These are phyloP conservation scores for Chytriomyces confervae DNA, from an alignment of 192 early-diverging fungal genomes.

Conservation along the genomic window DNA sequence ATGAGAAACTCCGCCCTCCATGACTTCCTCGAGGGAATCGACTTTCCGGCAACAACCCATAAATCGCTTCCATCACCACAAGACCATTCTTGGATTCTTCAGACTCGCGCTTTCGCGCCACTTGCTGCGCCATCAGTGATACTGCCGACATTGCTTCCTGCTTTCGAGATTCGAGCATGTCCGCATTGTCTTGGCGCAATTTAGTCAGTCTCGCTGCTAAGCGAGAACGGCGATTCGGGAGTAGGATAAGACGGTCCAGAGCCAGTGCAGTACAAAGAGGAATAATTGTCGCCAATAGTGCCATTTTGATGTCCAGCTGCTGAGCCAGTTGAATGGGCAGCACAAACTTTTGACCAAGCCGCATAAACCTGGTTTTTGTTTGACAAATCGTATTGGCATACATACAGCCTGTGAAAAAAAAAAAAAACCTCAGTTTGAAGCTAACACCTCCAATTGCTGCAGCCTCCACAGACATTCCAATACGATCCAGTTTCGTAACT, in stretches of 20 bases:
- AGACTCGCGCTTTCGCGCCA: slow-evolving; percentile 68
- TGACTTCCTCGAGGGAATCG: slow-evolving; percentile 7
- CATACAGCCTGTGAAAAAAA: neutral
- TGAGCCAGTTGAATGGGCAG: slow-evolving; percentile 56
- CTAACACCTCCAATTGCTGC: slow-evolving; percentile 47
- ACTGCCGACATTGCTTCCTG: slow-evolving; percentile 82
- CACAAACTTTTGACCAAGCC: slow-evolving; percentile 57
- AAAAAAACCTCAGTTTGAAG: slow-evolving; percentile 45
- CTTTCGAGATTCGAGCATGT: slow-evolving; percentile 60
- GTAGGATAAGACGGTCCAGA: slow-evolving; percentile 45
- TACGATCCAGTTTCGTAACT: slow-evolving; percentile 47
- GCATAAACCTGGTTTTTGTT: slow-evolving; percentile 40
- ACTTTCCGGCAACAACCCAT: slow-evolving; percentile 76
- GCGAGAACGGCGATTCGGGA: slow-evolving; percentile 40
- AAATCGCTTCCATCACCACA: slow-evolving; percentile 84
- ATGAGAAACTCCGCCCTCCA: neutral
- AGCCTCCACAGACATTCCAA: slow-evolving; percentile 55
- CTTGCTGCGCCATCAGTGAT: slow-evolving; percentile 70
- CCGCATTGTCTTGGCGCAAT: slow-evolving; percentile 55
- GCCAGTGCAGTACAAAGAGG: slow-evolving; percentile 44
- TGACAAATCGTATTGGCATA: slow-evolving; percentile 1
- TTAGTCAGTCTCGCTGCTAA: slow-evolving; percentile 32
- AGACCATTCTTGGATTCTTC: slow-evolving; percentile 75
- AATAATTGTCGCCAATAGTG: slow-evolving; percentile 42
- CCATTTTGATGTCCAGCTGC: slow-evolving; percentile 49